phyloP scores from a whole-genome alignment of 805 yeast species.

The Candida xiaguanensis region DNA sequence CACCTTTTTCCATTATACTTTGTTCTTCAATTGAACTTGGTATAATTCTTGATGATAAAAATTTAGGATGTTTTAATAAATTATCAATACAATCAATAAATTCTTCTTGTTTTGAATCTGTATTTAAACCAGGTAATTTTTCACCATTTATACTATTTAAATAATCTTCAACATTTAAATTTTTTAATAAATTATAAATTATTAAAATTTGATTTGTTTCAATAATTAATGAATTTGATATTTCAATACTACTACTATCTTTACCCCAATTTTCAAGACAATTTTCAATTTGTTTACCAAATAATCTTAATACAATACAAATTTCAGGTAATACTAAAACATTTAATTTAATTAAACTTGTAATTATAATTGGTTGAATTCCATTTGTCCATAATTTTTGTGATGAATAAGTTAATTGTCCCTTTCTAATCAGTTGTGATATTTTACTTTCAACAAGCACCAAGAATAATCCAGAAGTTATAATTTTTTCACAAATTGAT shows the following conservation, averaged over 20 bases:
- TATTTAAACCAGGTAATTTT: slow-evolving; percentile 59
- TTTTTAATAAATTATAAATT: slow-evolving; percentile 54
- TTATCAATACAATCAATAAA: slow-evolving; percentile 63
- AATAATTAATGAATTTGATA: slow-evolving; percentile 32
- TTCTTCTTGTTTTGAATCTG: slow-evolving; percentile 53
- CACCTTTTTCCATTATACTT: slow-evolving; percentile 49
- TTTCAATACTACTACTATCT: slow-evolving; percentile 42
- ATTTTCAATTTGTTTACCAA: slow-evolving; percentile 59
- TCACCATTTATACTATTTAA: slow-evolving; percentile 17
- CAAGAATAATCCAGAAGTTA: slow-evolving; percentile 58
- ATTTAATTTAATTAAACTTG: slow-evolving; percentile 61
- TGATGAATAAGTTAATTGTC: slow-evolving; percentile 50
- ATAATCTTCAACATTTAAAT: slow-evolving; percentile 51
- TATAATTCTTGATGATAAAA: slow-evolving; percentile 62
- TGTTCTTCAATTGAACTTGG: slow-evolving; percentile 67
- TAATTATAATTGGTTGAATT: slow-evolving; percentile 61
- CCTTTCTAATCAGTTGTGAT: slow-evolving; percentile 62
- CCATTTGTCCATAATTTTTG: slow-evolving; percentile 84
- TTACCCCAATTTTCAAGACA: slow-evolving; percentile 69
- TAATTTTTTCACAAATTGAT: slow-evolving; percentile 62
- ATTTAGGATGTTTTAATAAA: slow-evolving; percentile 82
- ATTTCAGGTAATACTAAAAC: slow-evolving; percentile 60
- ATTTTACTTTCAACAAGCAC: slow-evolving; percentile 72
- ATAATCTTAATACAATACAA: slow-evolving; percentile 58
- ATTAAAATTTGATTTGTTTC: slow-evolving; percentile 59